A percentile compares a stretch with the other conserved stretches of the same genome.
Conservation (phyloP, 805 yeast species). For the Lipomyces lipofer region DNA sequence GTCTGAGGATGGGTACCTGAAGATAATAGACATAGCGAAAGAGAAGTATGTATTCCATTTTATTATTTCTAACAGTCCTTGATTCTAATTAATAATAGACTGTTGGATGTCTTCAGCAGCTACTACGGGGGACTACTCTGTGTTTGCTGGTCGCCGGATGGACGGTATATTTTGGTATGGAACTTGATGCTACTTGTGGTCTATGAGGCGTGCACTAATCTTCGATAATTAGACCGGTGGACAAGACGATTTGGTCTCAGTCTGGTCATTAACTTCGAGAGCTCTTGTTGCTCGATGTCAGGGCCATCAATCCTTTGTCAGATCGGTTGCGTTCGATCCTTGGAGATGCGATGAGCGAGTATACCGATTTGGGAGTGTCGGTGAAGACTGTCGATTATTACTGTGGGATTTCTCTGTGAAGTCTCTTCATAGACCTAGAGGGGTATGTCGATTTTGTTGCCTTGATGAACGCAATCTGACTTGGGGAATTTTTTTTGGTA, state of each 20-base stretch:
- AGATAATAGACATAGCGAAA: slow-evolving; percentile 53
- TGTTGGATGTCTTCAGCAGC: slow-evolving; percentile 59
- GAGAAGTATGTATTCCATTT: slow-evolving; percentile 38
- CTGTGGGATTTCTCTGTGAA: slow-evolving; percentile 58
- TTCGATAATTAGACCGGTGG: slow-evolving; percentile 59
- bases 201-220: no score
- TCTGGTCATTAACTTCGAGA: slow-evolving; percentile 43
- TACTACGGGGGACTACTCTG: slow-evolving; percentile 66
- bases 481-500: not conserved
- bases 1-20: slow-evolving; percentile 63
- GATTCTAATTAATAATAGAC: slow-evolving; percentile 1
- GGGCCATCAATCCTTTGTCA: slow-evolving; percentile 58
- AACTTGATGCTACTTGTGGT: no score
- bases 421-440: slow-evolving; percentile 38
- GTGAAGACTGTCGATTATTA: slow-evolving; percentile 55
- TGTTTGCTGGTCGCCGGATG: slow-evolving; percentile 57
- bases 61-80: not conserved
- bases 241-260: slow-evolving; percentile 52
- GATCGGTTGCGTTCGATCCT: slow-evolving; percentile 48
- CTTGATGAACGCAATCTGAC: not conserved
- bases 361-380: slow-evolving; percentile 55
- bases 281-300: slow-evolving; percentile 43
- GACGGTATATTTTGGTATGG: slow-evolving; percentile 39
- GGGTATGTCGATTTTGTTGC: slow-evolving; percentile 4
- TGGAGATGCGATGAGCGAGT: slow-evolving; percentile 40